Base-by-base conservation (phyloP, 2,329 filamentous ascomycete species). In the Lecanosticta acicola region DNA sequence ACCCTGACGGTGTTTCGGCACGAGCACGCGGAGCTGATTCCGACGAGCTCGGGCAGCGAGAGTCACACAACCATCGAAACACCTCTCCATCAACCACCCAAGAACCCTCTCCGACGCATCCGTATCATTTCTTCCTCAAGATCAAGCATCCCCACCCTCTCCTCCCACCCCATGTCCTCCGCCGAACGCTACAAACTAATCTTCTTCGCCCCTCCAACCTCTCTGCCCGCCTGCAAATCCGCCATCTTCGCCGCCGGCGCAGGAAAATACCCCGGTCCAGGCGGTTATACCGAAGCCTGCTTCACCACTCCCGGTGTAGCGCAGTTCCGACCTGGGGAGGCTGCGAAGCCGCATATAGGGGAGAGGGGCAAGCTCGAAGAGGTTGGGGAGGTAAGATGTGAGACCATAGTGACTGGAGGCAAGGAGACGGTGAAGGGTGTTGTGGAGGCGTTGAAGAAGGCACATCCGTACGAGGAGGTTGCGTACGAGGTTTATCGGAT, bases 341-440 rank as follows among this genome's bases (percentile, higher is more conserved):
- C 69, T 0, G 80, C 83, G 1, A 81, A 81, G 39, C 83, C 83
- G 2, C 67, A 79, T 57, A 79, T 85, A 50, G 84, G 83, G 0
- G 66, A 66, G 8, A 67, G 72, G 1, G 80, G 81, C 0, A 62
- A 68, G 20, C 57, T 85, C 0, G 80, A 85, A 63, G 62, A 78
- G 47, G 71, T 79, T 0, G 71, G 76, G 3, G 83, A 87, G 63
- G 70, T 76, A 1, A 73, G 74, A 39, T 78, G 84, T 13, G 83
- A 87, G 68, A 76, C 77, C 1, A n/a, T n/a, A n/a, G 59, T 84
- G 2, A 82, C 80, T 59, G 55, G 79, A 0, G 80, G 81, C 0
- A 73, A 76, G 56, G 77, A 83, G 7, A 70, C 77, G 14, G 71
- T 72, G 0, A 71, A 68, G 50, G 71, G 71, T 32, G 83, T 76